Evolutionary conservation across 140 eudicot species (phyloP), one percentile per base, ranked within the genome.

Genomic region (Stevia rebaudiana): DNA sequence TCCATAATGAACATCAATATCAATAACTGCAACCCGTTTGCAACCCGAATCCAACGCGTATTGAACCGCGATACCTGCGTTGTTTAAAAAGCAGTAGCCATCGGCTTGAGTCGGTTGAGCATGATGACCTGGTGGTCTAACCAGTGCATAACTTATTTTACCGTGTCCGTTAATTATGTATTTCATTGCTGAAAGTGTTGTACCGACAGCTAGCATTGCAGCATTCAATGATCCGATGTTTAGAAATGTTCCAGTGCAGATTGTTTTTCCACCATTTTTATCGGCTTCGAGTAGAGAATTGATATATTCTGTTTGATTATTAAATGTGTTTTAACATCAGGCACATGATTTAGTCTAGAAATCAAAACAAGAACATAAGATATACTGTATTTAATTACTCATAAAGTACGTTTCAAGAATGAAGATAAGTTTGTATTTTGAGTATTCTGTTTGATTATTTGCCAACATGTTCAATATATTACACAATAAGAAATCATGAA

Each of bases 71-170:
- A 92, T 86, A 51, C 98, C 98, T 0, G 96, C 95, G 25, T 92
- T 92, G 65, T 92, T 92, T 2, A 92, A 83, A 50, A 92, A 92
- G 70, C 98, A 92, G 71, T 88, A 92, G 15, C 98, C 98, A 50
- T 92, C 98, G 0, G 96, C 98, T 81, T 71, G 98, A 17, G 76
- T 77, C 18, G 98, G 98, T 74, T 92, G 98, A 49, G 98, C 98
- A 62, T 92, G 98, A 69, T 92, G 98, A 56, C 98, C 98, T 1
- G 98, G 98, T 31, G 98, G 98, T 74, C 98, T 78, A 31, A 92
- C 98, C 43, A 92, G 61, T 42, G 98, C 94, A 53, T 88, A 92
- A 4, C 87, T 73, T 31, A 85, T 61, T 23, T 88, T 88, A 18
- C 80, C 89, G n/a, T 56, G 63, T 12, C 94, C 95, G 8, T 88